Percentiles rank a stretch among this genome's conserved stretches.
phyloP scores from a whole-genome alignment of 2,329 filamentous ascomycete species.

The Penicillium sp. region DNA sequence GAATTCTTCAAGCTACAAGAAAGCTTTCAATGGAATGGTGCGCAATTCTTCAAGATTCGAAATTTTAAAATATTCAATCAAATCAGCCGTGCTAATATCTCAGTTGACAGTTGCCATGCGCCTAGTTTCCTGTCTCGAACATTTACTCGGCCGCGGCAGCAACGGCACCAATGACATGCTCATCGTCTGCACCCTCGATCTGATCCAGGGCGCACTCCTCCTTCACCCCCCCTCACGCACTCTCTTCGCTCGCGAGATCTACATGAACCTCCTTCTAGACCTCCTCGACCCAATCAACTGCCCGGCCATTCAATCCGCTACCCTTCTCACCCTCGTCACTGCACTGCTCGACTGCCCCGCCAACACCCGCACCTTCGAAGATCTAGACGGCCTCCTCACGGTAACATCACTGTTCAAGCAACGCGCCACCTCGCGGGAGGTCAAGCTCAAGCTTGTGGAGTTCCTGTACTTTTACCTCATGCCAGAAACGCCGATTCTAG shows the following conservation, averaged over 20 bases:
- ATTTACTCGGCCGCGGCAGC: slow-evolving; percentile 78
- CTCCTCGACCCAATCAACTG: slow-evolving; percentile 91
- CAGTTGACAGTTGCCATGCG: slow-evolving; percentile 69
- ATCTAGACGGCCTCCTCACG: slow-evolving; percentile 85
- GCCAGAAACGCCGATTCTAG: slow-evolving; percentile 70
- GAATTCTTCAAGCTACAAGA: slow-evolving; percentile 98
- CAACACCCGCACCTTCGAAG: slow-evolving; percentile 91
- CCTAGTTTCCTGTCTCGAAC: slow-evolving; percentile 81
- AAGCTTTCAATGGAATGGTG: slow-evolving; percentile 94
- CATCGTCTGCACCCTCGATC: slow-evolving; percentile 83
- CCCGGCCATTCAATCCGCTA: slow-evolving; percentile 86
- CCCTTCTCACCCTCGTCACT: slow-evolving; percentile 85
- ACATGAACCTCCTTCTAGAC: slow-evolving; percentile 96
- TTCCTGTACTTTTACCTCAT: slow-evolving; percentile 99
- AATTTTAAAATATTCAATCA: too few relatives aligned
- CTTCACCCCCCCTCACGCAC: slow-evolving; percentile 87
- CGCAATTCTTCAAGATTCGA: slow-evolving; percentile 18
- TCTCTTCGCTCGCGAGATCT: slow-evolving; percentile 83
- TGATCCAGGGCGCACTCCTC: slow-evolving; percentile 85
- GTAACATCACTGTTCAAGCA: slow-evolving; percentile 93
- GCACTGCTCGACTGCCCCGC: slow-evolving; percentile 82
- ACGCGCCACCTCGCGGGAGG: slow-evolving; percentile 78
- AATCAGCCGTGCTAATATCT: background rate
- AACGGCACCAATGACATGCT: slow-evolving; percentile 84
- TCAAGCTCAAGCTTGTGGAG: slow-evolving; percentile 95